Base-by-base conservation (phyloP, 1,284 basidiomycete genomes). In the Apiotrichum gracile region DNA sequence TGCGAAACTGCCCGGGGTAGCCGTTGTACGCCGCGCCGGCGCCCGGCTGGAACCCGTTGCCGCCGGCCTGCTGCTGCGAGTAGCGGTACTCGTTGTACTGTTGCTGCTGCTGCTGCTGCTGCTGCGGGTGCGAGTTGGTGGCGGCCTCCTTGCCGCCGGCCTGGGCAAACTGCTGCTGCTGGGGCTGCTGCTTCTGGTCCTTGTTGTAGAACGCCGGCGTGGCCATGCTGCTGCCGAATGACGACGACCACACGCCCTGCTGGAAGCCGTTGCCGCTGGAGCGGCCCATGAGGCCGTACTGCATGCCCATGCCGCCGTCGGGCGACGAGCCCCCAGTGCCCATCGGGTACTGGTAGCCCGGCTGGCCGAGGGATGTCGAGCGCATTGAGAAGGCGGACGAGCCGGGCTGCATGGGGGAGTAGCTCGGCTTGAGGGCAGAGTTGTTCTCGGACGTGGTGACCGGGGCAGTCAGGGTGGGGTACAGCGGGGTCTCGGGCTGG, bases 401-500 rank as follows among this genome's bases (percentile, higher is more conserved):
- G 14, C 22, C 26, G n/a, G 42, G 22, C 39, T 61, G 59, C n/a
- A 61, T 54, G 24, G 45, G 40, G 5, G 58, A 47, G 33, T 55
- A 63, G 24, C 43, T 35, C 50, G 54, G 57, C 37, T 63, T 63
- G 35, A 58, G 54, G 17, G 49, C 33, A 9, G 59, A n/a, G 25
- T 55, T 40, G 7, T 53, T 54, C 25, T 60, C 25, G 22, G 29
- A 35, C 42, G 54, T 12, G 13, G 21, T n/a, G 41, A 42, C 61
- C 1, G 70, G 69, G 4, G 67, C 63, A 29, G 67, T 71, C 24
- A 73, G 60, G 0, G 69, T 65, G 1, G 71, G 67, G 53, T 73
- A 73, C 52, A 68, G 51, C 14, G 69, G 69, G 2, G 65, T 63
- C 12, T 62, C 52, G 26, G 52, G 51, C 38, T 65, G 54, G 43